phyloP scores from a whole-genome alignment of 371 early-diverging fungal species.

The Mucor plumbeus region DNA sequence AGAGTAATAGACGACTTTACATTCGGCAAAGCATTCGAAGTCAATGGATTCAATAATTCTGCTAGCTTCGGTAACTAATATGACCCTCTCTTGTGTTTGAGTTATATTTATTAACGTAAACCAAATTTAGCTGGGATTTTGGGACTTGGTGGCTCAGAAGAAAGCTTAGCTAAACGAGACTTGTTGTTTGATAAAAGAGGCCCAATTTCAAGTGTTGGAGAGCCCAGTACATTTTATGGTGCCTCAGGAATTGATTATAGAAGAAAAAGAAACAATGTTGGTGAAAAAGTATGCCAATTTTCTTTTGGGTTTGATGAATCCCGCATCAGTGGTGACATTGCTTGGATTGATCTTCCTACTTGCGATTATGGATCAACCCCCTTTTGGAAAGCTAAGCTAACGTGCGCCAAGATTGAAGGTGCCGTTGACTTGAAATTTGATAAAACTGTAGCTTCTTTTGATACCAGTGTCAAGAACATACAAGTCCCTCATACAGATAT shows the following conservation, averaged over 20 bases:
- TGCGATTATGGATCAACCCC: constrained; percentile 46
- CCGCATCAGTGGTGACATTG: constrained; percentile 42
- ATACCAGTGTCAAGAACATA: constrained; percentile 22
- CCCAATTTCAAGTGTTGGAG: not conserved
- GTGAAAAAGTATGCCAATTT: not conserved
- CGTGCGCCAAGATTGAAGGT: constrained; percentile 41
- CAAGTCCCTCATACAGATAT: not conserved
- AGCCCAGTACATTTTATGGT: not conserved
- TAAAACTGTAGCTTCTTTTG: constrained; percentile 42
- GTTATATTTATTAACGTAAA: not conserved
- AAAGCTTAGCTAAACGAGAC: not conserved
- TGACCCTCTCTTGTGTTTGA: not conserved
- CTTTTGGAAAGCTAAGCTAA: constrained; percentile 48
- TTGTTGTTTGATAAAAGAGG: not conserved
- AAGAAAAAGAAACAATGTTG: not conserved
- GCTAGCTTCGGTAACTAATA: not conserved
- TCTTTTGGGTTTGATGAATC: constrained; percentile 39
- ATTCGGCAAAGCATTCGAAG: constrained; percentile 10
- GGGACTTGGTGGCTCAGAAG: not conserved
- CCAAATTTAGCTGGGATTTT: constrained; percentile 3
- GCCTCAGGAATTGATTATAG: not conserved
- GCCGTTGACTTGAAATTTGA: constrained; percentile 39
- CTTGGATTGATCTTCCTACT: constrained; percentile 42
- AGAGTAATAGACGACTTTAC: not conserved
- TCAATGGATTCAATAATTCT: not conserved